These are phyloP conservation scores for Cucurbita ficifolia DNA, from an alignment of 306 rosid genomes.

Conservation along the genomic window DNA sequence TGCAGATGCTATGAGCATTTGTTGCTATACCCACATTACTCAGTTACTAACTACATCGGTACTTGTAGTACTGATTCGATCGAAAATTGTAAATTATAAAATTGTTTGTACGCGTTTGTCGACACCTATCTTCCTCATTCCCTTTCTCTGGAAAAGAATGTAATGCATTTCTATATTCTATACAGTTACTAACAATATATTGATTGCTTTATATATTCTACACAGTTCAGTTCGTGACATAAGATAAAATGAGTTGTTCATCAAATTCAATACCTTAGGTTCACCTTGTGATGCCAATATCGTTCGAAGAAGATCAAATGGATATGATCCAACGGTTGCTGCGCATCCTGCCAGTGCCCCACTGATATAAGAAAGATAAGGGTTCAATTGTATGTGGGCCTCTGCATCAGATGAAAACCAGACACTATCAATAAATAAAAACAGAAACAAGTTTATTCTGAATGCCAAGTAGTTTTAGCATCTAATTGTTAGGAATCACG, in stretches of 20 bases:
- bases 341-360: conserved; percentile 93
- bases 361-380: conserved; percentile 75
- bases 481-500: no score
- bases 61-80: not conserved
- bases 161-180: not conserved
- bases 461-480: not conserved
- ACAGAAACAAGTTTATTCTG: not conserved
- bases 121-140: not conserved
- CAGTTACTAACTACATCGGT: not conserved
- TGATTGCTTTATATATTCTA: no score
- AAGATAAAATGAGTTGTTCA: not conserved
- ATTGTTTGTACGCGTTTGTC: not conserved
- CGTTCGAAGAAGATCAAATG: conserved; percentile 88
- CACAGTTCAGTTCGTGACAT: not conserved
- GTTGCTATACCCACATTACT: not conserved
- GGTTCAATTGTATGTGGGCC: conserved; percentile 63
- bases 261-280: conserved; percentile 52
- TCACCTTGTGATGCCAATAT: conserved; percentile 97
- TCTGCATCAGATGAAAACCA: conserved; percentile 34
- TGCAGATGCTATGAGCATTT: not conserved
- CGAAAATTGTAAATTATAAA: not conserved
- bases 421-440: not conserved
- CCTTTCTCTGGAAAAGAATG: not conserved
- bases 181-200: no score
- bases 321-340: conserved; percentile 89